Evolutionary conservation across 768 basidiomycete genomes (phyloP).

Genomic region (Mycena galericulata): DNA sequence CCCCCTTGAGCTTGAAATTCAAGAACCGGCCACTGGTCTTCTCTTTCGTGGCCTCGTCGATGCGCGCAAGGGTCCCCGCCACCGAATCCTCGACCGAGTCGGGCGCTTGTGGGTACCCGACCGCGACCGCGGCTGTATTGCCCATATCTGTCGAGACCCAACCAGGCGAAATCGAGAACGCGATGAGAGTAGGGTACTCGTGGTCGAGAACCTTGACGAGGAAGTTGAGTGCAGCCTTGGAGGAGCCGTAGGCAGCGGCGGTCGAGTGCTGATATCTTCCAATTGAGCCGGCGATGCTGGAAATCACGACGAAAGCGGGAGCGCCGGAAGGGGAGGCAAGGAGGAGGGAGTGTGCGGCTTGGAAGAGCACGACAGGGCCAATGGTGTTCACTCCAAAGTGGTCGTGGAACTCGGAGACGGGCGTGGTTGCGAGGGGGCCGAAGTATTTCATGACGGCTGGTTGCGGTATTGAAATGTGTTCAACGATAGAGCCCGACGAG

Average conservation of each 20-base stretch:
- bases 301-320: background rate
- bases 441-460: too few species aligned
- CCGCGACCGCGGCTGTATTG: background rate
- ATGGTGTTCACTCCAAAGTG: too few species aligned
- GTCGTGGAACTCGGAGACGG: too few species aligned
- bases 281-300: background rate
- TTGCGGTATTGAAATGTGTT: too few species aligned
- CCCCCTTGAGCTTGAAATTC: background rate
- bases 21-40: slow-evolving; percentile 8
- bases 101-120: background rate
- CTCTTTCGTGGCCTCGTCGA: slow-evolving; percentile 17
- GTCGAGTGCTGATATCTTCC: background rate
- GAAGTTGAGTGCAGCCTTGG: slow-evolving; percentile 19
- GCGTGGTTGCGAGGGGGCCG: too few species aligned
- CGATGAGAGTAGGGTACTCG: background rate
- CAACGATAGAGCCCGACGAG: too few species aligned
- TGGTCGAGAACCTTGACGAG: slow-evolving; percentile 3
- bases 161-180: slow-evolving; percentile 4
- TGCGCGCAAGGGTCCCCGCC: background rate
- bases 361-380: background rate
- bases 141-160: slow-evolving; percentile 20
- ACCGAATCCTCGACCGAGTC: background rate
- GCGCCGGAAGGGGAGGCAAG: slow-evolving; percentile 7
- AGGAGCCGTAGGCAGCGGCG: slow-evolving; percentile 5
- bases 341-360: background rate